Conservation (phyloP, 2,329 filamentous ascomycete species). For the Knufia petricola region DNA sequence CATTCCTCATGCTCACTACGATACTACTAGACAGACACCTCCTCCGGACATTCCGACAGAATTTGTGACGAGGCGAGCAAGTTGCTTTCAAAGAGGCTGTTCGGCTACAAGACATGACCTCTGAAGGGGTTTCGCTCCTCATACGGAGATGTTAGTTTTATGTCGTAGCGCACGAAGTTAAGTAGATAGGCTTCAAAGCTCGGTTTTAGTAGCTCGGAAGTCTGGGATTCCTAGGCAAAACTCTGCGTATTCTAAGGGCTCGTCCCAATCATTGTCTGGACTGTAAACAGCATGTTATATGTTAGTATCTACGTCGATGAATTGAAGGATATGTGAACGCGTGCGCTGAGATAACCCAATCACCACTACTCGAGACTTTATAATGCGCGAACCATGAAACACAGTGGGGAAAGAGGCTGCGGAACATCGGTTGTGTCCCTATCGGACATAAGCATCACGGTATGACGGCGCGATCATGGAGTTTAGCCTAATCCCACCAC, state of each 20-base stretch:
- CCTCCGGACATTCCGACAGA: slow-evolving; percentile 27
- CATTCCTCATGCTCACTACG: slow-evolving; percentile 33
- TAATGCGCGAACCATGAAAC: too few relatives aligned
- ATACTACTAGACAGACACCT: slow-evolving; percentile 35
- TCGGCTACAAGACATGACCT: background rate
- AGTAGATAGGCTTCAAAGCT: background rate
- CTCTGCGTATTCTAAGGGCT: background rate
- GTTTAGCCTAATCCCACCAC: too few relatives aligned
- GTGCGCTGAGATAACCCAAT: too few relatives aligned
- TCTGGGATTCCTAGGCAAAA: slow-evolving; percentile 1
- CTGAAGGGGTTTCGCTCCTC: slow-evolving; percentile 7
- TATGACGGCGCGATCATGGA: too few relatives aligned
- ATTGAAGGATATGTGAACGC: too few relatives aligned
- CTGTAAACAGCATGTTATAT: too few relatives aligned
- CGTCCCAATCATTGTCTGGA: too few relatives aligned
- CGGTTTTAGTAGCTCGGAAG: background rate
- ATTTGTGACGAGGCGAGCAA: slow-evolving; percentile 29
- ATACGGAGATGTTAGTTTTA: slow-evolving; percentile 31
- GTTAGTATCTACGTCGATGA: too few relatives aligned
- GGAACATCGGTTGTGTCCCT: too few relatives aligned
- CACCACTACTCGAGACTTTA: too few relatives aligned
- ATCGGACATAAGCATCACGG: too few relatives aligned
- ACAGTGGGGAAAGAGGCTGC: too few relatives aligned
- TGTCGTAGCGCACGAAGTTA: slow-evolving; percentile 30
- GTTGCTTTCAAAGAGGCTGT: slow-evolving; percentile 23